phyloP scores from a whole-genome alignment of 2,329 filamentous ascomycete genomes.

The Apiospora marii region DNA sequence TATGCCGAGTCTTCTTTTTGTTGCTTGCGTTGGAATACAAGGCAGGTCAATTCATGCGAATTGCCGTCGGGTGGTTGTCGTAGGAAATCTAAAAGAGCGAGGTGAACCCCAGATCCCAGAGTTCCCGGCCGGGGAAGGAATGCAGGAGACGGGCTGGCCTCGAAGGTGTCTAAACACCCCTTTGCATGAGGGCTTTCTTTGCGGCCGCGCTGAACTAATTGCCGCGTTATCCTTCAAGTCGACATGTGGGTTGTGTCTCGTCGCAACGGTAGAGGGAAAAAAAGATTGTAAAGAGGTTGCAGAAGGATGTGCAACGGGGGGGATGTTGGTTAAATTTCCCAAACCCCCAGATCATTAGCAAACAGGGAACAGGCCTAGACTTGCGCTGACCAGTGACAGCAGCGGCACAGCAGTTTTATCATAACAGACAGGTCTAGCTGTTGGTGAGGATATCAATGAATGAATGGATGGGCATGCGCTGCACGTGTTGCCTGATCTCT shows the following conservation, averaged over 20 bases:
- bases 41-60: slow-evolving; percentile 12
- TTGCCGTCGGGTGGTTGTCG: not conserved
- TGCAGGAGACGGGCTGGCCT: slow-evolving; percentile 12
- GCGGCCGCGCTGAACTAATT: slow-evolving; percentile 15
- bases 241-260: slow-evolving; percentile 12
- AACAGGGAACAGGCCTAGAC: slow-evolving; percentile 20
- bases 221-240: slow-evolving; percentile 14
- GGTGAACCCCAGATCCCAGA: slow-evolving; percentile 15
- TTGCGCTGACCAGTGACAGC: slow-evolving; percentile 1
- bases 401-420: not conserved
- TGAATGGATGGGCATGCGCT: slow-evolving; percentile 2
- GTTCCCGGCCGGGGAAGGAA: slow-evolving; percentile 13
- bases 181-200: slow-evolving; percentile 15
- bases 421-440: slow-evolving; percentile 11
- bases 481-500: not conserved
- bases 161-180: slow-evolving; percentile 9
- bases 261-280: slow-evolving; percentile 9
- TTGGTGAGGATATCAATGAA: not conserved
- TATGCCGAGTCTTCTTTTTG: not conserved
- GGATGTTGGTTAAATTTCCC: slow-evolving; percentile 14
- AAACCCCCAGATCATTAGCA: slow-evolving; percentile 20
- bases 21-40: slow-evolving; percentile 8
- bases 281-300: slow-evolving; percentile 9
- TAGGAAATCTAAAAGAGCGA: not conserved
- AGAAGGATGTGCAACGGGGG: slow-evolving; percentile 13